These are phyloP conservation scores for Magnaporthiopsis incrustans DNA, from an alignment of 2,329 filamentous ascomycete species.

Conservation along the genomic window DNA sequence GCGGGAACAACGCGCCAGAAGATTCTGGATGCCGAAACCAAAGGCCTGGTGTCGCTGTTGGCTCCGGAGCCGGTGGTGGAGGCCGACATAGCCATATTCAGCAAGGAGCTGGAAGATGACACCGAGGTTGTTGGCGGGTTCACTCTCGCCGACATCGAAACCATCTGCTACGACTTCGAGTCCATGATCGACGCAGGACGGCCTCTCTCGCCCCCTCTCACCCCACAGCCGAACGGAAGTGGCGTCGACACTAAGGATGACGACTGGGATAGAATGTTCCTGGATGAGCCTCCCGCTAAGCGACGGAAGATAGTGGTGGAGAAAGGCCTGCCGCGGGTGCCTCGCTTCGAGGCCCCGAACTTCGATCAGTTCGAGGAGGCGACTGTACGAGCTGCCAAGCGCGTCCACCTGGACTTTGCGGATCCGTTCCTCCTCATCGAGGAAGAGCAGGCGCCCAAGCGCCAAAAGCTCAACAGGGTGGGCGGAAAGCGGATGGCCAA, in stretches of 20 bases:
- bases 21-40: conserved; percentile 41
- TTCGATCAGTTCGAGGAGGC: conserved; percentile 75
- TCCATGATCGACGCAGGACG: conserved; percentile 39
- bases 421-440: conserved; percentile 84
- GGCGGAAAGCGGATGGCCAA: conserved; percentile 47
- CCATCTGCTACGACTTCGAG: conserved; percentile 84
- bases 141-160: conserved; percentile 70
- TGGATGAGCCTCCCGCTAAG: conserved; percentile 46
- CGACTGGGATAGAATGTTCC: conserved; percentile 57
- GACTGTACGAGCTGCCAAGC: conserved; percentile 66
- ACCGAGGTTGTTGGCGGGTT: conserved; percentile 65
- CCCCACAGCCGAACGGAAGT: conserved; percentile 12
- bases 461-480: conserved; percentile 50
- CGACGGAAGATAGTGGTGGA: conserved; percentile 52
- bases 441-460: conserved; percentile 50
- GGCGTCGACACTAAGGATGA: conserved; percentile 38
- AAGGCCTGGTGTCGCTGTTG: conserved; percentile 35
- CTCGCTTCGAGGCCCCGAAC: conserved; percentile 55
- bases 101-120: conserved; percentile 27
- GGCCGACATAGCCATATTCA: conserved; percentile 35
- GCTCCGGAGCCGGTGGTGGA: conserved; percentile 30
- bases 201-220: conserved; percentile 24
- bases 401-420: conserved; percentile 76
- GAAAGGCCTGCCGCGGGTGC: conserved; percentile 46
- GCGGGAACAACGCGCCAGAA: conserved; percentile 46